Evolutionary conservation across 768 basidiomycete species (phyloP), one percentile per base, ranked within the genome.

Genomic region (Suillus spraguei): DNA sequence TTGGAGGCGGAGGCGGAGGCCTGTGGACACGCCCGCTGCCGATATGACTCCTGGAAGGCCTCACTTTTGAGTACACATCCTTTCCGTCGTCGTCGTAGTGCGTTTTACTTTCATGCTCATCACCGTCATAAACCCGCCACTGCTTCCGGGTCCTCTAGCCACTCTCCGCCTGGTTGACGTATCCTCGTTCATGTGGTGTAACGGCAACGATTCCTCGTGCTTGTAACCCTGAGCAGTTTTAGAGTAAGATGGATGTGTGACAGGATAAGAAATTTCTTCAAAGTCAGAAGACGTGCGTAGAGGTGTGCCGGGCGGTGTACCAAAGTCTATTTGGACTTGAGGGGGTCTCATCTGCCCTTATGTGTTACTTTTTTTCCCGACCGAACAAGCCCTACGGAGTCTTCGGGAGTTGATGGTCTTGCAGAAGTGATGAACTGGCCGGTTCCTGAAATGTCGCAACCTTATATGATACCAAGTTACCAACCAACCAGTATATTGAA

Each of bases 321-420:
- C 88, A 76, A 93, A 84, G 73, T 91, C 87, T 66, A 93, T 82
- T 70, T 87, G 82, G 68, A 91, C 81, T 73, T 89, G 86, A 70
- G 85, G 68, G 62, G 87, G 85, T 78, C 79, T 81, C 86, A 88
- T 87, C 74, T 77, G 81, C 81, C 75, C 65, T 16, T 32, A 38
- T 49, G 39, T 20, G 22, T 28, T 60, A 60, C 28, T 52, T 63
- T 65, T 62, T 63, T 42, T 59, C 65, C 60, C 64, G 61, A 59
- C 63, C 63, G 59, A 50, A 39, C 16, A 38, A 62, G 67, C 47
- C 68, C 64, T 60, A 44, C 32, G 22, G 53, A 58, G 49, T 33
- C 60, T 65, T 60, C 50, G 59, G 42, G 62, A 63, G 60, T 60
- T 41, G 59, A 11, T 62, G 7, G 41, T 36, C 49, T 39, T 39